Evolutionary conservation across 148 eudicot genomes (phyloP).

Genomic region (Selenicereus undatus): DNA sequence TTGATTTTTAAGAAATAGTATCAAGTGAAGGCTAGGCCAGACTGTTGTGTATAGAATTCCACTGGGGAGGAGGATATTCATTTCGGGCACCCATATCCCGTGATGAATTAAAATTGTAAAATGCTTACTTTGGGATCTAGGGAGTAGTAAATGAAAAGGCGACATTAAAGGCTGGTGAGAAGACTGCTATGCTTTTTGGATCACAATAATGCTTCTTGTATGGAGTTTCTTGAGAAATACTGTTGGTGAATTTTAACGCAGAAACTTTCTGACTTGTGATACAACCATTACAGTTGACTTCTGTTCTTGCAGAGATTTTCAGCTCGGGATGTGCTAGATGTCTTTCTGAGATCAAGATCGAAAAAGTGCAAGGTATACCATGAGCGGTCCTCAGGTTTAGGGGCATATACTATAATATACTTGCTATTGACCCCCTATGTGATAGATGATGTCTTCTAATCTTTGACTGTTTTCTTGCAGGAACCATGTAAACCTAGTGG

Average conservation of each 20-base stretch:
- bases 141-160: no score
- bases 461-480: conserved; percentile 26
- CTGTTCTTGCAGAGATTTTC: conserved; percentile 35
- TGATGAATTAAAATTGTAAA: no score
- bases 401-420: neutral
- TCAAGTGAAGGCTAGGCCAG: neutral
- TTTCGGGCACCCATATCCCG: no score
- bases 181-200: neutral
- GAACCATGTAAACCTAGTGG: conserved; percentile 42
- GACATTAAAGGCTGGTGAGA: no score
- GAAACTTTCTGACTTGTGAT: neutral
- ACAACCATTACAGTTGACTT: neutral
- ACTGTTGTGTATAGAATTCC: neutral
- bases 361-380: conserved; percentile 48
- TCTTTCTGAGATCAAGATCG: conserved; percentile 22
- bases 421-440: neutral
- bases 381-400: neutral
- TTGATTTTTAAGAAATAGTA: no score
- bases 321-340: conserved; percentile 25
- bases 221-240: neutral
- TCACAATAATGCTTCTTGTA: neutral
- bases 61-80: no score
- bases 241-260: neutral
- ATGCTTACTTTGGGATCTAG: no score
- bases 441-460: conserved; percentile 9